Percentiles rank a stretch among this genome's conserved stretches.
phyloP scores from a whole-genome alignment of 2,329 filamentous ascomycete genomes.

The Exophiala mesophila region DNA sequence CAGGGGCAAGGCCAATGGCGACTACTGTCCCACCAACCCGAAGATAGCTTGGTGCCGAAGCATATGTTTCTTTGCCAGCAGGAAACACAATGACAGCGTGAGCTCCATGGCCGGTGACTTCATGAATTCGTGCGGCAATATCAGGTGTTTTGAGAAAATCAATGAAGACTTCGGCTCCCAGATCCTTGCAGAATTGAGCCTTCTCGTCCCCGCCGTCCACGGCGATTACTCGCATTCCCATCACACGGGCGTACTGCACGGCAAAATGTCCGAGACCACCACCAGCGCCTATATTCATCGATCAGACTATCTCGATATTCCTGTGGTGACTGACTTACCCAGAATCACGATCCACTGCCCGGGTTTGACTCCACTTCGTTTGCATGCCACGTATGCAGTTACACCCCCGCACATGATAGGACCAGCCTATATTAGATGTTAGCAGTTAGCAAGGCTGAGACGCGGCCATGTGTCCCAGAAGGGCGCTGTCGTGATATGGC shows the following conservation, averaged over 20 bases:
- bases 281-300: conserved; percentile 19
- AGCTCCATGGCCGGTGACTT: conserved; percentile 32
- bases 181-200: conserved; percentile 31
- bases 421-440: conserved; percentile 24
- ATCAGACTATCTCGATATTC: not conserved
- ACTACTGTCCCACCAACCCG: conserved; percentile 33
- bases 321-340: not conserved
- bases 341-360: conserved; percentile 25
- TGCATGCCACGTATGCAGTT: conserved; percentile 31
- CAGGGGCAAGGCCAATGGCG: conserved; percentile 30
- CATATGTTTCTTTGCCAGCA: conserved; percentile 33
- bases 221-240: conserved; percentile 34
- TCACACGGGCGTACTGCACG: conserved; percentile 29
- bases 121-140: conserved; percentile 30
- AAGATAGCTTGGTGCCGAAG: conserved; percentile 28
- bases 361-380: conserved; percentile 33
- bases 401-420: conserved; percentile 35
- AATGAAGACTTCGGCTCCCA: conserved; percentile 34
- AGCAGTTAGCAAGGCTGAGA: too few species aligned
- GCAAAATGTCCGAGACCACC: conserved; percentile 28
- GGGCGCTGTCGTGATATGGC: too few species aligned
- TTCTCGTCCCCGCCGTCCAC: conserved; percentile 34
- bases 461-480: too few species aligned
- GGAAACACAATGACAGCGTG: conserved; percentile 35
- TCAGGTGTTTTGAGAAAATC: conserved; percentile 31